phyloP scores from a whole-genome alignment of 1,284 basidiomycete species.

The Somion occarium region DNA sequence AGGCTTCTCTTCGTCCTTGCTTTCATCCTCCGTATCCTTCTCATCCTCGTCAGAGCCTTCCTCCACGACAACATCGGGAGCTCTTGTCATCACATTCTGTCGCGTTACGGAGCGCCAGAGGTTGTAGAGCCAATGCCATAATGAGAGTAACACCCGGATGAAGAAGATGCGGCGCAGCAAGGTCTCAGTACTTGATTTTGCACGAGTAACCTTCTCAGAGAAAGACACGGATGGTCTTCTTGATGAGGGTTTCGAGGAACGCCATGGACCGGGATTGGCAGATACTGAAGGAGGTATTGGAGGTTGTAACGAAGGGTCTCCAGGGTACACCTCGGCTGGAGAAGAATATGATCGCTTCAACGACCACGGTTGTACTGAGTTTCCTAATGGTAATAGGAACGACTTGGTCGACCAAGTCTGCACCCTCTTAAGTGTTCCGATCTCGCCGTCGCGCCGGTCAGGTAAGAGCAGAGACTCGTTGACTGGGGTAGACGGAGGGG shows the following conservation, averaged over 20 bases:
- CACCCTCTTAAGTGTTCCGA: conserved; percentile 38
- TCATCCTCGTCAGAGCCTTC: conserved; percentile 32
- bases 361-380: conserved; percentile 14
- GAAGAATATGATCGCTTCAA: conserved; percentile 49
- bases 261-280: conserved; percentile 14
- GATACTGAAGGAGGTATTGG: conserved; percentile 10
- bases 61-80: conserved; percentile 20
- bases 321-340: conserved; percentile 33
- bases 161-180: conserved; percentile 45
- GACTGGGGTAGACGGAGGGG: conserved; percentile 46
- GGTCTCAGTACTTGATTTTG: conserved; percentile 19
- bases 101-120: conserved; percentile 40
- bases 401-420: conserved; percentile 57
- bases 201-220: conserved; percentile 19
- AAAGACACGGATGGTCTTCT: conserved; percentile 20
- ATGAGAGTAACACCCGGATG: conserved; percentile 43
- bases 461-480: conserved; percentile 25
- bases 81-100: conserved; percentile 8
- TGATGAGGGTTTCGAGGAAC: conserved; percentile 16
- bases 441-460: conserved; percentile 19
- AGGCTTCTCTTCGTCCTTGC: conserved; percentile 19
- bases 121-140: conserved; percentile 48
- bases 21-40: conserved; percentile 33
- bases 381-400: conserved; percentile 34
- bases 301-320: conserved; percentile 10